Percentiles rank a stretch among this genome's conserved stretches.
These are phyloP conservation scores for Stachybotrys chlorohalonatus DNA, from an alignment of 2,329 filamentous ascomycete species.

Conservation along the genomic window DNA sequence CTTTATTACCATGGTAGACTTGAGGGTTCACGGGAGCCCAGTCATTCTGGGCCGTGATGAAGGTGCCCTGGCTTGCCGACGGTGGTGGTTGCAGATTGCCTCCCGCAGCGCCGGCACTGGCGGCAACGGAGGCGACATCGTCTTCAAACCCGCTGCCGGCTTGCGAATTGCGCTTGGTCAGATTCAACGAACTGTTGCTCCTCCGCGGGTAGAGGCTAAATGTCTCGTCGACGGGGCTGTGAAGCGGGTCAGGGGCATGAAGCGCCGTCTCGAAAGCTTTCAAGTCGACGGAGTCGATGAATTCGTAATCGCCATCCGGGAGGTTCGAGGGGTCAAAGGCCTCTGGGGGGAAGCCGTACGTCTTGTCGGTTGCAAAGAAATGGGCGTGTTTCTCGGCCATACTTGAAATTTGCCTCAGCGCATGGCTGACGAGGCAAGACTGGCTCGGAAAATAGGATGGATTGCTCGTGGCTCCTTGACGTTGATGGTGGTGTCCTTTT, in stretches of 20 bases:
- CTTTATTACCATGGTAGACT: constrained; percentile 35
- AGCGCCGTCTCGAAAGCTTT: constrained; percentile 73
- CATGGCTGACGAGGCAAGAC: not conserved
- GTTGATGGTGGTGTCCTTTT: not conserved
- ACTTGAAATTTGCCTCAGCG: not conserved
- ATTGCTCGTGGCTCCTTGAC: not conserved
- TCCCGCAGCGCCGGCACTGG: constrained; percentile 28
- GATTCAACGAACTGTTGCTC: constrained; percentile 28
- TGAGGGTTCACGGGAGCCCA: constrained; percentile 83
- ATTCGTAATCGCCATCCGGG: constrained; percentile 74
- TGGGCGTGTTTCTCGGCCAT: constrained; percentile 15
- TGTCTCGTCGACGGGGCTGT: constrained; percentile 47
- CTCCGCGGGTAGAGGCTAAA: constrained; percentile 31
- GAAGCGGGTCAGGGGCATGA: constrained; percentile 67
- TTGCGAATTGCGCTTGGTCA: constrained; percentile 32
- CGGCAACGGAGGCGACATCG: constrained; percentile 25
- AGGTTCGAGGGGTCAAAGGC: constrained; percentile 61
- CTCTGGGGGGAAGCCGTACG: constrained; percentile 50
- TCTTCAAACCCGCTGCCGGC: constrained; percentile 18
- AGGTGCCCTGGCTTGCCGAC: constrained; percentile 32
- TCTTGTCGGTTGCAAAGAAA: constrained; percentile 14
- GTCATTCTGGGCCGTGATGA: constrained; percentile 88
- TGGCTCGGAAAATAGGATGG: not conserved
- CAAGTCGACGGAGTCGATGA: constrained; percentile 64
- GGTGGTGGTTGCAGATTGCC: constrained; percentile 19